Base-by-base conservation (phyloP, 108 stramenopile species). In the Mediolabrus comicus region DNA sequence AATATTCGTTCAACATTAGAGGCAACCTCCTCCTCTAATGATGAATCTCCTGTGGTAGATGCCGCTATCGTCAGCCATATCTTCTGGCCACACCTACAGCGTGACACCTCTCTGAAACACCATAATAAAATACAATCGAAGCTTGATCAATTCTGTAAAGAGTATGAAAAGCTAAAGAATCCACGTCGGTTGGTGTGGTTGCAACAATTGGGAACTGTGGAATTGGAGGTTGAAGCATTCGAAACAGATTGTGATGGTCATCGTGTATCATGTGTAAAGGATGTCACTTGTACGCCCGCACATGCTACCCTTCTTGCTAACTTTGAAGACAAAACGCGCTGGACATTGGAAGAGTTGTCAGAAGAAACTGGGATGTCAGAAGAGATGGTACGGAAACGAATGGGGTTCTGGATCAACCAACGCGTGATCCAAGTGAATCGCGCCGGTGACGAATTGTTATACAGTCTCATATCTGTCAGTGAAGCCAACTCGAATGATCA, bases 1-100 rank as follows among this genome's bases (percentile, higher is more conserved):
- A 92, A 93, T 53, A 93, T 97, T 56, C 80, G 83, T 11, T 81
- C 73, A 7, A 87, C 83, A 1, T 61, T 94, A 12, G 55, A 81
- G 34, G 38, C 64, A 12, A 88, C 75, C 29, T 27, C 60, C 39
- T 51, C 79, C 41, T 59, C 74, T 9, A 41, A 52, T 27, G 38
- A 72, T 31, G 75, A 70, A 9, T 27, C 60, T 5, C 71, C 78
- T 4, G 59, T 80, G 0, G 80, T 97, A 12, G 94, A 97, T 61
- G 90, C 87, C 17, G 86, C 89, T 9, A 92, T 98, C 30, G 79
- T 98, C 9, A 96, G 95, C 4, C 94, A 98, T 51, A 95, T 95
- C 53, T 99, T 97, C 78, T 99, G 98, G 98, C 98, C 98, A 28
- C 64, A 92, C n/a, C 72, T 98, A 32, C 88, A 90, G 38, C 46